phyloP scores from a whole-genome alignment of 768 basidiomycete species.

The Leccinum uliginosum region DNA sequence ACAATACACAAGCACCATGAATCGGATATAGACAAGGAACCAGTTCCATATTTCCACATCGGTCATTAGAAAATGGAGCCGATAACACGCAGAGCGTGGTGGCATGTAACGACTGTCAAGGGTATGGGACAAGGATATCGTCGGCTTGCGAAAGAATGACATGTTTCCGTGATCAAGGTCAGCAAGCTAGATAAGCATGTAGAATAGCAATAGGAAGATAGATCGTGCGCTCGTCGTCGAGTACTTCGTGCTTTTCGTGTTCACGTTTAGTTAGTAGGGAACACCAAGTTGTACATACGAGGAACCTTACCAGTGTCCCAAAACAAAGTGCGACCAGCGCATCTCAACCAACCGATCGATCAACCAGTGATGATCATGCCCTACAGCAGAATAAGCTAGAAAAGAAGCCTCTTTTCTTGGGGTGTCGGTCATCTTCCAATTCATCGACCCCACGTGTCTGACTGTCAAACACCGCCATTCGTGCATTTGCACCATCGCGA shows the following conservation, averaged over 20 bases:
- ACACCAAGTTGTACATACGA: too few relatives aligned
- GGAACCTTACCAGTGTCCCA: constrained; percentile 22
- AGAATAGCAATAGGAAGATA: constrained; percentile 29
- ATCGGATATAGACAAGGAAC: constrained; percentile 24
- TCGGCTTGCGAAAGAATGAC: constrained; percentile 29
- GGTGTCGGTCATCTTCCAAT: constrained; percentile 62
- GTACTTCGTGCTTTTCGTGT: constrained; percentile 20
- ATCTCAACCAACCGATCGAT: constrained; percentile 18
- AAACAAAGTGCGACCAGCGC: constrained; percentile 29
- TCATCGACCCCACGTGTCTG: constrained; percentile 58
- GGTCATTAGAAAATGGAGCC: constrained; percentile 3
- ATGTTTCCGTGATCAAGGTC: constrained; percentile 24
- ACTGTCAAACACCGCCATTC: constrained; percentile 67
- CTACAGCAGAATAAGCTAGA: constrained; percentile 68
- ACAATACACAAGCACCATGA: constrained; percentile 26
- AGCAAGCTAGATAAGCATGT: constrained; percentile 32
- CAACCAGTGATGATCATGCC: constrained; percentile 39
- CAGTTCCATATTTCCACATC: constrained; percentile 10
- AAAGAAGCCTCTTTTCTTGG: constrained; percentile 58
- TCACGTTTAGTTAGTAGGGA: constrained; percentile 1
- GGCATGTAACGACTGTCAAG: constrained; percentile 28
- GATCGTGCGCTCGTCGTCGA: constrained; percentile 32
- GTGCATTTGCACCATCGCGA: constrained; percentile 34
- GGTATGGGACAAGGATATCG: constrained; percentile 29
- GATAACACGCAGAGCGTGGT: constrained; percentile 11